Base-by-base conservation (phyloP, 768 basidiomycete genomes). In the Kwoniella heveanensis region DNA sequence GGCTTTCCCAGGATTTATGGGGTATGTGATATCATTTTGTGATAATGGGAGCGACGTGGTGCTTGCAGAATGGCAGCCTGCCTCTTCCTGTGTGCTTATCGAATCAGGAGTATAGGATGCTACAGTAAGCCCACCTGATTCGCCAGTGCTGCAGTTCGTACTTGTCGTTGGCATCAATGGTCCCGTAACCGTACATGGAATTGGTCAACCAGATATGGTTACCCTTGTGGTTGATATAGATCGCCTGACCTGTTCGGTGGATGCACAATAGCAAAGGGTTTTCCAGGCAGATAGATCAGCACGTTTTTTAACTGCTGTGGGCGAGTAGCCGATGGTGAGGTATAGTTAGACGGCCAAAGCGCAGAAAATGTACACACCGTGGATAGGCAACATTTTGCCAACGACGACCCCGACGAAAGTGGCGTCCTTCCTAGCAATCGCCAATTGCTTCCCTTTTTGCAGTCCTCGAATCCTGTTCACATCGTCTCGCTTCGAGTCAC, bases 331-430 rank as follows among this genome's bases (percentile, higher is more conserved):
- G n/a, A n/a, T n/a, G n/a, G 32, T 32, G 32, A 32, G 5, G 32
- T 32, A 32, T 32, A 5, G 32, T 32, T 32, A 32, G 32, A n/a
- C 51, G 52, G 6, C 19, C 37, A 21, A n/a, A n/a, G n/a, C n/a
- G n/a, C n/a, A n/a, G n/a, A n/a, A n/a, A n/a, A n/a, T n/a, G n/a
- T 19, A 68, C 63, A 52, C 27, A 73, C 72, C 36, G 30, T 66
- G 62, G n/a, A 58, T 30, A 55, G 69, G 72, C 17, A 64, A 22
- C 17, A 70, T 56, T 44, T 70, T 69, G 2, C 69, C 72, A 19
- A 73, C 57, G 17, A 68, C 56, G 27, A 47, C 46, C 6, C 29
- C 56, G 4, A 57, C 56, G n/a, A 57, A 57, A 12, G 56, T 57
- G 17, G 56, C 56, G n/a, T 48, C 56, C n/a, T 57, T 57, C 44